These are phyloP conservation scores for Cenchrus purpureus DNA, from an alignment of 176 grass and related monocot species.

Conservation along the genomic window DNA sequence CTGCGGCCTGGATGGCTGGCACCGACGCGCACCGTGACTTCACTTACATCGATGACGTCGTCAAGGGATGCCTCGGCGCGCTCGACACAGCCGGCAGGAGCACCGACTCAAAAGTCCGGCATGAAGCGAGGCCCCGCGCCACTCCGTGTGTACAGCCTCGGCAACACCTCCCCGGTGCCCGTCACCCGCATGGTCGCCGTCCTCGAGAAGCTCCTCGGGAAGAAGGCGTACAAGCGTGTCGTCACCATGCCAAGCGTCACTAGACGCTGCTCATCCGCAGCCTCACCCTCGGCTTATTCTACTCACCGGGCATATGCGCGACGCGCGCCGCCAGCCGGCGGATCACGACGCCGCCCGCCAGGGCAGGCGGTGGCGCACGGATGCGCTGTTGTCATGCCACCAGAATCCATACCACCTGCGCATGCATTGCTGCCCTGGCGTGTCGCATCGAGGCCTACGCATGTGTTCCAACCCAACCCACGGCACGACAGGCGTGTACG, in stretches of 20 bases:
- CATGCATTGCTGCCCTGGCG: no score
- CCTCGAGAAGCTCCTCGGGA: conserved; percentile 85
- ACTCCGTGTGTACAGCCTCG: conserved; percentile 88
- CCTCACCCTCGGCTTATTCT: no score
- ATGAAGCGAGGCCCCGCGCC: conserved; percentile 67
- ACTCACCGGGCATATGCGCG: no score
- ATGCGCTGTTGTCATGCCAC: no score
- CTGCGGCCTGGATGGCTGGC: conserved; percentile 48
- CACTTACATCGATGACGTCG: conserved; percentile 97
- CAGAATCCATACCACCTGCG: no score
- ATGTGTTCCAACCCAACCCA: no score
- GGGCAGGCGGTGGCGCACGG: no score
- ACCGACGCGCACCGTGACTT: conserved; percentile 70
- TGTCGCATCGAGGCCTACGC: no score
- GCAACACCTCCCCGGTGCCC: conserved; percentile 85
- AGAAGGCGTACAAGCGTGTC: conserved; percentile 83
- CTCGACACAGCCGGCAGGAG: conserved; percentile 78
- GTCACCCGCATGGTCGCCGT: conserved; percentile 85
- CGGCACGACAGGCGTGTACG: no score
- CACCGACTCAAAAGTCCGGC: conserved; percentile 62
- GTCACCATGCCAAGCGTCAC: conserved; percentile 65
- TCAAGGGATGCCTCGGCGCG: conserved; percentile 81
- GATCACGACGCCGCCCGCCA: no score
- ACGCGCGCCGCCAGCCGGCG: no score
- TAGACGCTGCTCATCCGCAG: no score